Evolutionary conservation across 1,284 basidiomycete genomes (phyloP).

Genomic region (Apiotrichum siamense): DNA sequence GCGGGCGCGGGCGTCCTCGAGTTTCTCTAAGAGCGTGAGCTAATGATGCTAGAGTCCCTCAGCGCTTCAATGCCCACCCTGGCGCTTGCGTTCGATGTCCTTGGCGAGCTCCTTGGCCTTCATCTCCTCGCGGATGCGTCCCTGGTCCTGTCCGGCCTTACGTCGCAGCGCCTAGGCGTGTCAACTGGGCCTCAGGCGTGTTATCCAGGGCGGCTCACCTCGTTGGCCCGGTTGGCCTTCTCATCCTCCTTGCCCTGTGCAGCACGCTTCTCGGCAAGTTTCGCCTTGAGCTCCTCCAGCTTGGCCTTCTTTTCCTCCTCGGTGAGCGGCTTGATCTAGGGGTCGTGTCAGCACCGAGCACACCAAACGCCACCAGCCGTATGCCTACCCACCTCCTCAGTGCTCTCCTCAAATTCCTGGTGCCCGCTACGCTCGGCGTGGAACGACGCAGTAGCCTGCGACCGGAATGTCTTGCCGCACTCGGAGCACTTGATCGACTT

Average conservation of each 20-base stretch:
- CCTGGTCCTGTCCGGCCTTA: conserved; percentile 77
- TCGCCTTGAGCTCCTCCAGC: conserved; percentile 69
- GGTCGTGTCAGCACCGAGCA: neutral
- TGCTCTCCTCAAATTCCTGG: conserved; percentile 89
- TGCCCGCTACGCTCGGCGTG: conserved; percentile 95
- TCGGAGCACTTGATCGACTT: conserved; percentile 47
- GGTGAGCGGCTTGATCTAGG: conserved; percentile 63
- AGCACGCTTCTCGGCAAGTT: conserved; percentile 62
- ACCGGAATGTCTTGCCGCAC: conserved; percentile 81
- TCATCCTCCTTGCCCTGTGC: conserved; percentile 63
- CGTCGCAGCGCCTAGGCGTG: conserved; percentile 57
- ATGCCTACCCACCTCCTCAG: conserved; percentile 65
- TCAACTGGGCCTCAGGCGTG: neutral
- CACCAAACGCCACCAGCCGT: too few relatives aligned
- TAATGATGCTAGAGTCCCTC: too few relatives aligned
- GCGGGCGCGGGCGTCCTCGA: conserved; percentile 73
- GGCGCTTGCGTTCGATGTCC: conserved; percentile 69
- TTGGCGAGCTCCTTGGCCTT: conserved; percentile 70
- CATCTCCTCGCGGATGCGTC: conserved; percentile 67
- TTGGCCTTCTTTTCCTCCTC: conserved; percentile 87
- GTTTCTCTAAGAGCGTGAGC: too few relatives aligned
- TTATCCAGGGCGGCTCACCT: conserved; percentile 46
- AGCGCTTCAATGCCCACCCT: conserved; percentile 56
- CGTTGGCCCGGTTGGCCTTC: conserved; percentile 68
- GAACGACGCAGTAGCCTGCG: conserved; percentile 80